Percentiles rank a stretch among this genome's conserved stretches.
phyloP scores from a whole-genome alignment of 2,329 filamentous ascomycete species.

The Ophiosphaerella narmari region DNA sequence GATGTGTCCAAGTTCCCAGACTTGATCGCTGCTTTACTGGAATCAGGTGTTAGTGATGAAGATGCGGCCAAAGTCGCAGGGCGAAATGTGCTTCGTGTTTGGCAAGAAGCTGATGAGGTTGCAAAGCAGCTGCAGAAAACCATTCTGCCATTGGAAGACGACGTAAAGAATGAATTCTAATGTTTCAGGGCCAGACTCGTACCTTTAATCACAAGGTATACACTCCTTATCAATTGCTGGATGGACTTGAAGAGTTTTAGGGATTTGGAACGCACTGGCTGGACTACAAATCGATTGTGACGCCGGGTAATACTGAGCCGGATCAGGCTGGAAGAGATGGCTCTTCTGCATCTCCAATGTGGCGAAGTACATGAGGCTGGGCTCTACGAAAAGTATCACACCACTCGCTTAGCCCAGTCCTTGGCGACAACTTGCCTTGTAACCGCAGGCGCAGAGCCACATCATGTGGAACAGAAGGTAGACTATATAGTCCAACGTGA shows the following conservation, averaged over 20 bases:
- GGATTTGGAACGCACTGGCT: too few relatives aligned
- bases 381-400: too few relatives aligned
- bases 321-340: too few relatives aligned
- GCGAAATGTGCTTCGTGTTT: slow-evolving; percentile 81
- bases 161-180: slow-evolving; percentile 28
- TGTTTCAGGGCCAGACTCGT: too few relatives aligned
- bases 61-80: slow-evolving; percentile 79
- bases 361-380: too few relatives aligned
- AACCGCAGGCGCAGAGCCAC: not conserved
- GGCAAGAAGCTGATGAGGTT: slow-evolving; percentile 6
- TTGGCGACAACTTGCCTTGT: not conserved
- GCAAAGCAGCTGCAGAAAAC: slow-evolving; percentile 15
- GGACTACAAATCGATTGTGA: too few relatives aligned
- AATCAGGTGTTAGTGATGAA: slow-evolving; percentile 71
- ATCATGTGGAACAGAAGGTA: not conserved
- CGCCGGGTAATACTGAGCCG: too few relatives aligned
- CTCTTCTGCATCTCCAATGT: too few relatives aligned
- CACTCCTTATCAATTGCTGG: too few relatives aligned
- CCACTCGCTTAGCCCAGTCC: not conserved
- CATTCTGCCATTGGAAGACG: slow-evolving; percentile 51
- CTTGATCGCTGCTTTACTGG: slow-evolving; percentile 74
- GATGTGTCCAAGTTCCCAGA: slow-evolving; percentile 85
- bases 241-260: too few relatives aligned
- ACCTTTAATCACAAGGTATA: too few relatives aligned
- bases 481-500: not conserved